These are phyloP conservation scores for Chalciporus sp. DNA, from an alignment of 1,284 basidiomycete genomes.

Conservation along the genomic window DNA sequence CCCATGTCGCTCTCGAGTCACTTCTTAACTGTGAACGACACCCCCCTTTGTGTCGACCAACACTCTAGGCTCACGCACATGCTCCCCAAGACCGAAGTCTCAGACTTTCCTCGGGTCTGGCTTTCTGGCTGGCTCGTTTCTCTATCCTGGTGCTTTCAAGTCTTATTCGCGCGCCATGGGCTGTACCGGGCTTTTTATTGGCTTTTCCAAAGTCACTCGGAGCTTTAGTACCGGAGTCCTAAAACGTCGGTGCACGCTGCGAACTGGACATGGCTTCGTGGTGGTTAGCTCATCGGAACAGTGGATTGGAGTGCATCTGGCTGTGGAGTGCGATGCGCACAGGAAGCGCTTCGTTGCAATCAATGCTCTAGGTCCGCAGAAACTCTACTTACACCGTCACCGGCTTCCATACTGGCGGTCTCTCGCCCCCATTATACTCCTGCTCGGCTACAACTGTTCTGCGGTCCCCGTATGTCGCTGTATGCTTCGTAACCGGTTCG, in stretches of 20 bases:
- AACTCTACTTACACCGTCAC: conserved; percentile 7
- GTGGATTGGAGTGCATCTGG: conserved; percentile 21
- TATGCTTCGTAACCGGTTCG: conserved; percentile 20
- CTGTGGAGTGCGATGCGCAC: conserved; percentile 33
- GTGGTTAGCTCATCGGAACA: conserved; percentile 29
- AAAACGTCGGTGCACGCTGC: conserved; percentile 28
- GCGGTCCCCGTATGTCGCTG: conserved; percentile 18
- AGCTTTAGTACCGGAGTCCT: conserved; percentile 23
- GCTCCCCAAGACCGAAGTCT: conserved; percentile 23
- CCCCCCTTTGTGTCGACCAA: conserved; percentile 14
- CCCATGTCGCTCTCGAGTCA: conserved; percentile 22
- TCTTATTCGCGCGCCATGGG: conserved; percentile 35
- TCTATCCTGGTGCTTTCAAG: conserved; percentile 33
- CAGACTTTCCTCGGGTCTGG: conserved; percentile 22
- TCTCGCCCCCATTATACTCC: conserved; percentile 28
- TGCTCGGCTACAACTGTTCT: conserved; percentile 17
- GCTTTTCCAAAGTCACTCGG: conserved; percentile 6
- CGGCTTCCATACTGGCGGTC: conserved; percentile 22
- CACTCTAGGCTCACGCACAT: conserved; percentile 30
- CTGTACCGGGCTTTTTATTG: conserved; percentile 14
- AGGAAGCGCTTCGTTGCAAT: conserved; percentile 24
- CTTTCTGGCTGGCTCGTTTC: conserved; percentile 7
- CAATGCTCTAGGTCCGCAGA: conserved; percentile 13
- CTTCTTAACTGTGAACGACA: conserved; percentile 1
- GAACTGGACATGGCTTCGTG: conserved; percentile 38